Percentiles rank a stretch among this genome's conserved stretches.
phyloP scores from a whole-genome alignment of 192 early-diverging fungal species.

The Backusella westeae region DNA sequence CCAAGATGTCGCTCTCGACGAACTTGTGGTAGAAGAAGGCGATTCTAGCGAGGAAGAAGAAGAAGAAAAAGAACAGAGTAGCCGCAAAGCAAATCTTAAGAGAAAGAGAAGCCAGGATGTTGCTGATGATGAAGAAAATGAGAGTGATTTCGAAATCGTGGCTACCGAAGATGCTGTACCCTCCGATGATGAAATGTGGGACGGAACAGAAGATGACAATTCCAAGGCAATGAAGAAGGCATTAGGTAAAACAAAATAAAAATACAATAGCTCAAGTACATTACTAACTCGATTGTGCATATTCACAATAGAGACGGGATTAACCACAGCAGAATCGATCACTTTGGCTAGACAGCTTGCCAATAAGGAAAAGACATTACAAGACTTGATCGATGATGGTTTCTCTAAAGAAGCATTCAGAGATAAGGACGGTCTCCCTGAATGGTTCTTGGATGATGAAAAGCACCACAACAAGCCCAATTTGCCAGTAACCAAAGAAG shows the following conservation, averaged over 20 bases:
- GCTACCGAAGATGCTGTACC: slow-evolving; percentile 29
- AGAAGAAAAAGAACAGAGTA: slow-evolving; percentile 1
- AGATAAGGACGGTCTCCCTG: slow-evolving; percentile 82
- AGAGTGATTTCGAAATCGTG: slow-evolving; percentile 62
- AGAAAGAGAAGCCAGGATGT: slow-evolving; percentile 47
- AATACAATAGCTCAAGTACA: not conserved
- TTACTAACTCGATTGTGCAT: not conserved
- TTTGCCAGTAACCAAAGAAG: slow-evolving; percentile 97
- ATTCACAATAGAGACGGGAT: slow-evolving; percentile 44
- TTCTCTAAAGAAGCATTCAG: slow-evolving; percentile 90
- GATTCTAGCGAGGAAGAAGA: slow-evolving; percentile 45
- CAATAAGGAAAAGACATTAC: slow-evolving; percentile 71
- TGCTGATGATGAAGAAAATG: slow-evolving; percentile 42
- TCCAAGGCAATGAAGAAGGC: slow-evolving; percentile 46
- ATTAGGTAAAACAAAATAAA: slow-evolving; percentile 30
- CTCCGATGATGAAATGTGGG: slow-evolving; percentile 53
- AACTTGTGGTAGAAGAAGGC: slow-evolving; percentile 58
- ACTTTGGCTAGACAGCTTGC: slow-evolving; percentile 84
- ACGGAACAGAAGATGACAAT: slow-evolving; percentile 61
- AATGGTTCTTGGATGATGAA: slow-evolving; percentile 96
- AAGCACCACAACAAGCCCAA: slow-evolving; percentile 82
- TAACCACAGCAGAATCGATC: slow-evolving; percentile 91
- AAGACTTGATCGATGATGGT: slow-evolving; percentile 86
- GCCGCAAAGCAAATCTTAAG: slow-evolving; percentile 21
- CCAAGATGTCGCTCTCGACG: slow-evolving; percentile 56